Evolutionary conservation across 1,284 basidiomycete genomes (phyloP).

Genomic region (Pholiota adiposa): DNA sequence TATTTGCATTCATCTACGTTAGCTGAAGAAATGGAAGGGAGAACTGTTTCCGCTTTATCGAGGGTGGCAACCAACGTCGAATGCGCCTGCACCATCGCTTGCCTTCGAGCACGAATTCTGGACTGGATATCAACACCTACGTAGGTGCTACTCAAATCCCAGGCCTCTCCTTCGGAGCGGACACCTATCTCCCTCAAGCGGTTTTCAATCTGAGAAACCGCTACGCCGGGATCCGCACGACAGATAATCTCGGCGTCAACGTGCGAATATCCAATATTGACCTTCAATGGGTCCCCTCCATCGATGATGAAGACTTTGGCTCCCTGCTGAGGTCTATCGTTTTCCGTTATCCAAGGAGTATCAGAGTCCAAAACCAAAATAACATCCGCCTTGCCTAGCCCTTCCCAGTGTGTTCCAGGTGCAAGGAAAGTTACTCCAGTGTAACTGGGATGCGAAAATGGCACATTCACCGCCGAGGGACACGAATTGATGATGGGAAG

Average conservation of each 20-base stretch:
- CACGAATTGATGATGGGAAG: conserved; percentile 61
- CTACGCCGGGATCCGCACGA: conserved; percentile 57
- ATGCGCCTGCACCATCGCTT: conserved; percentile 13
- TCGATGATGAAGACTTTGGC: conserved; percentile 65
- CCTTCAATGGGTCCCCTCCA: conserved; percentile 63
- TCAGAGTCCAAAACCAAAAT: conserved; percentile 68
- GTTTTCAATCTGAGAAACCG: conserved; percentile 52
- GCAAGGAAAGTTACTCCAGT: conserved; percentile 42
- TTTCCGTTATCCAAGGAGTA: conserved; percentile 66
- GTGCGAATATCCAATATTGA: conserved; percentile 55
- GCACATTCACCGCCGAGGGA: conserved; percentile 56
- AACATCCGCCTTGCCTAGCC: conserved; percentile 60
- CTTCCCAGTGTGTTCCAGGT: conserved; percentile 24
- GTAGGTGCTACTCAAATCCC: background rate
- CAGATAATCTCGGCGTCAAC: conserved; percentile 60
- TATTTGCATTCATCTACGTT: conserved; percentile 18
- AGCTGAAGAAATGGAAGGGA: conserved; percentile 7
- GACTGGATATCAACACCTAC: background rate
- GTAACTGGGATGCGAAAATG: conserved; percentile 60
- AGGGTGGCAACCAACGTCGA: conserved; percentile 3
- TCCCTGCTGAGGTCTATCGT: conserved; percentile 43
- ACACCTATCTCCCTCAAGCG: conserved; percentile 10
- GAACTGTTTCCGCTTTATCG: conserved; percentile 7
- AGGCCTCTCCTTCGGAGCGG: conserved; percentile 12
- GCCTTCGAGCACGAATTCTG: conserved; percentile 1